phyloP scores from a whole-genome alignment of 1,284 basidiomycete species.

The Rhodofomes roseus region DNA sequence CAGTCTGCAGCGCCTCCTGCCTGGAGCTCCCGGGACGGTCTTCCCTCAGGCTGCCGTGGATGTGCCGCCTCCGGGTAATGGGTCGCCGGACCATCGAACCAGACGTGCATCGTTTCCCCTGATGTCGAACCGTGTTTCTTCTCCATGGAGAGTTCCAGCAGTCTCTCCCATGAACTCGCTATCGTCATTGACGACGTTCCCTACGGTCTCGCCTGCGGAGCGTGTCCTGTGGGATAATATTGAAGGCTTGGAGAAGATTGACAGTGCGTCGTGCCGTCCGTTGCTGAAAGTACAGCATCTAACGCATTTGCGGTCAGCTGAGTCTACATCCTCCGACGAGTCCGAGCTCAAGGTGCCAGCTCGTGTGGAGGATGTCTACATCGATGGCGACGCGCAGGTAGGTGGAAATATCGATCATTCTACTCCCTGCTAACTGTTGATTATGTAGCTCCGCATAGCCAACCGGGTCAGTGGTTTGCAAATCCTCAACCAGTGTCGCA shows the following conservation, averaged over 20 bases:
- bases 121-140: slow-evolving; percentile 7
- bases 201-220: not conserved
- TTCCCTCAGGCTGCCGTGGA: slow-evolving; percentile 2
- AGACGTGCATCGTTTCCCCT: slow-evolving; percentile 10
- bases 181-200: not conserved
- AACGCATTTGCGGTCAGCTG: not conserved
- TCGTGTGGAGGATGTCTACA: slow-evolving; percentile 5
- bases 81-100: slow-evolving; percentile 3
- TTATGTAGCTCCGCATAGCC: not conserved
- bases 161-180: slow-evolving; percentile 4
- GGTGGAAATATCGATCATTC: not conserved
- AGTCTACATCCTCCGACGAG: slow-evolving; percentile 2
- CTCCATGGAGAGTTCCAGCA: slow-evolving; percentile 2
- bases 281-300: not conserved
- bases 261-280: slow-evolving; percentile 1
- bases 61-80: not conserved
- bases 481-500: slow-evolving; percentile 6
- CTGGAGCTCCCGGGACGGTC: not conserved
- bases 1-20: slow-evolving; percentile 14
- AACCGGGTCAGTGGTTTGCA: slow-evolving; percentile 8
- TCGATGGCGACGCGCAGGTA: slow-evolving; percentile 8
- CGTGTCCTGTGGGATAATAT: slow-evolving; percentile 5
- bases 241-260: slow-evolving; percentile 8
- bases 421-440: not conserved
- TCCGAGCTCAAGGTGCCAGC: slow-evolving; percentile 4